These are phyloP conservation scores for Candida tunisiensis DNA, from an alignment of 1,139 yeast genomes.

Conservation along the genomic window DNA sequence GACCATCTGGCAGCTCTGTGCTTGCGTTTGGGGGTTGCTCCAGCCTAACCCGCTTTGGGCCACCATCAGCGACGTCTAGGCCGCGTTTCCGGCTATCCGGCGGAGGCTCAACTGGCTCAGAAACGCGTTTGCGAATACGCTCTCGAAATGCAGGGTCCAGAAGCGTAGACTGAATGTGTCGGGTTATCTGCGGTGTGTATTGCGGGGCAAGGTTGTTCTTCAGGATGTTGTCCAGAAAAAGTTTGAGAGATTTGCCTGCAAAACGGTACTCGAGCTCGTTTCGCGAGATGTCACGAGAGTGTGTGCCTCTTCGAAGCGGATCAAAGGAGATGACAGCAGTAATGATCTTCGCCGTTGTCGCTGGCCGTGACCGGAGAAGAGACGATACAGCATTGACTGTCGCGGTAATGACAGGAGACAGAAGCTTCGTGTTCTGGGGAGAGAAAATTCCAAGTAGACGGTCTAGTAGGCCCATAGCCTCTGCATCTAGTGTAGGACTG, in stretches of 20 bases:
- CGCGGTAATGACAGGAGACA: conserved; percentile 15
- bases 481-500: conserved; percentile 41
- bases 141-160: conserved; percentile 16
- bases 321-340: conserved; percentile 18
- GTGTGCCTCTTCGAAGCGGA: conserved; percentile 9
- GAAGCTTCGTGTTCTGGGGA: conserved; percentile 26
- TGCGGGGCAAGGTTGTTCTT: conserved; percentile 12
- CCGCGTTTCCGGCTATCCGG: no score
- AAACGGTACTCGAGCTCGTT: conserved; percentile 16
- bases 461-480: conserved; percentile 56
- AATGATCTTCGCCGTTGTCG: conserved; percentile 16
- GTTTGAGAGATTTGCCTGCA: conserved; percentile 20
- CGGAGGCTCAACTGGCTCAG: conserved; percentile 6
- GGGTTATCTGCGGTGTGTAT: conserved; percentile 12
- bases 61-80: conserved; percentile 5
- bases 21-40: conserved; percentile 8
- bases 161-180: conserved; percentile 15
- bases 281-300: conserved; percentile 8
- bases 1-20: conserved; percentile 14
- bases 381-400: conserved; percentile 21
- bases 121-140: conserved; percentile 10
- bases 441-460: conserved; percentile 36
- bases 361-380: conserved; percentile 18
- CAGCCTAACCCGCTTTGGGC: conserved; percentile 9
- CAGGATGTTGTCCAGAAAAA: conserved; percentile 17